phyloP scores from a whole-genome alignment of 257 asterid species.

The Dorcoceras hygrometricum region DNA sequence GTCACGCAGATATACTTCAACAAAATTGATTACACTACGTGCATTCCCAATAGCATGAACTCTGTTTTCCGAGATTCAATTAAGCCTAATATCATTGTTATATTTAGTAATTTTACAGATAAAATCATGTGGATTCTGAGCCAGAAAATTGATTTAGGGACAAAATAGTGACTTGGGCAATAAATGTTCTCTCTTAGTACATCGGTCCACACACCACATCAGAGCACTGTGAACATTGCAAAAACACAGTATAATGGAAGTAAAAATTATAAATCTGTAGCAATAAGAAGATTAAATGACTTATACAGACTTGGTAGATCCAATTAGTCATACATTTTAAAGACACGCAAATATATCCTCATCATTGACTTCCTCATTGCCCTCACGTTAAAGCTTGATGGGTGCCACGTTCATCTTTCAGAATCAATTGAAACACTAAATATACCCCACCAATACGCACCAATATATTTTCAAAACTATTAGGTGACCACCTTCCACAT shows the following conservation, averaged over 20 bases:
- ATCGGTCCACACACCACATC: constrained; percentile 16
- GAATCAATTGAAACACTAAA: constrained; percentile 13
- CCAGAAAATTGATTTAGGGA: background rate
- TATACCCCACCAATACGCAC: constrained; percentile 23
- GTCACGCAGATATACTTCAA: background rate
- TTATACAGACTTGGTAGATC: background rate
- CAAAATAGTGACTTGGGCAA: background rate
- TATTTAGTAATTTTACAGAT: background rate
- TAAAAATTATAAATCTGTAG: background rate
- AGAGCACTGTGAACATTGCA: background rate
- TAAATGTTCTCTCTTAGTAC: background rate
- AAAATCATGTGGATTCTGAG: background rate
- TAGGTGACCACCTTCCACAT: constrained; percentile 29
- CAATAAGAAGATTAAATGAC: background rate
- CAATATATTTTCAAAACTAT: constrained; percentile 27
- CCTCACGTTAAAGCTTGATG: constrained; percentile 21
- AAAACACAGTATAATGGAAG: background rate
- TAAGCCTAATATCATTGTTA: background rate
- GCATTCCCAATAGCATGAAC: background rate
- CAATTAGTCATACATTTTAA: background rate
- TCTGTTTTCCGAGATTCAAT: background rate
- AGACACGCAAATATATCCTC: background rate
- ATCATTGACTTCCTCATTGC: constrained; percentile 10
- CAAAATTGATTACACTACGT: background rate
- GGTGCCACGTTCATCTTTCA: constrained; percentile 12